Base-by-base conservation (phyloP, 805 yeast genomes). In the Lipomyces kockii region DNA sequence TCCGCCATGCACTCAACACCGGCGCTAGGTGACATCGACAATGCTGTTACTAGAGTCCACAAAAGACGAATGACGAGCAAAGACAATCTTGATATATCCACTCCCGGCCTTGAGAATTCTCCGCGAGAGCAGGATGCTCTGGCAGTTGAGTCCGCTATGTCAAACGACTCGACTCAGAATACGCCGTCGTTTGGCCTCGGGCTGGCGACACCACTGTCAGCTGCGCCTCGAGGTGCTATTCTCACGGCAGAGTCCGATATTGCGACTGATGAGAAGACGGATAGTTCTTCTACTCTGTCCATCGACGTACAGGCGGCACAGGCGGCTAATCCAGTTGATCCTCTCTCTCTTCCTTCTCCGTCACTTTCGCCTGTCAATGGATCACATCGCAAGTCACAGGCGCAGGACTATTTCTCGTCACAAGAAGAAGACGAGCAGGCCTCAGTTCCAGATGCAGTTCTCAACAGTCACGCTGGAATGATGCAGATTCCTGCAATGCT, bases 301-400 rank as follows among this genome's bases (percentile, higher is more conserved):
- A 61, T 63, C 27, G 62, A 46, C 39, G 51, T 61, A 9, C 54
- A 56, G 17, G 67, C 65, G 20, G 62, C 60, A n/a, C 65, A 51
- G 29, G 43, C 64, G 11, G 32, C 62, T 12, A 60, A 46, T 34
- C 65, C 46, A 32, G 64, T 54, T 27, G 63, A 73, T 17, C 75
- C 74, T n/a, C 72, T 70, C 35, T 66, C 73, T 32, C 68, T 74
- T 27, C 76, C 74, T 6, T 74, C 76, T 17, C 76, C 76, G 3
- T 72, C 74, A 20, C 65, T 70, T 17, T 74, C 76, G 27, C 76
- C 76, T 2, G 66, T 70, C 7, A 60, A 67, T 14, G 69, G 70
- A 32, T 60, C 71, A 32, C 58, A 58, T 27, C 59, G 61, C 14
- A 58, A 58, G 51, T 53, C 62, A n/a, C 25, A 34, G 14, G 58